These are phyloP conservation scores for Hypomyces perniciosus DNA, from an alignment of 2,329 filamentous ascomycete genomes.

Conservation along the genomic window DNA sequence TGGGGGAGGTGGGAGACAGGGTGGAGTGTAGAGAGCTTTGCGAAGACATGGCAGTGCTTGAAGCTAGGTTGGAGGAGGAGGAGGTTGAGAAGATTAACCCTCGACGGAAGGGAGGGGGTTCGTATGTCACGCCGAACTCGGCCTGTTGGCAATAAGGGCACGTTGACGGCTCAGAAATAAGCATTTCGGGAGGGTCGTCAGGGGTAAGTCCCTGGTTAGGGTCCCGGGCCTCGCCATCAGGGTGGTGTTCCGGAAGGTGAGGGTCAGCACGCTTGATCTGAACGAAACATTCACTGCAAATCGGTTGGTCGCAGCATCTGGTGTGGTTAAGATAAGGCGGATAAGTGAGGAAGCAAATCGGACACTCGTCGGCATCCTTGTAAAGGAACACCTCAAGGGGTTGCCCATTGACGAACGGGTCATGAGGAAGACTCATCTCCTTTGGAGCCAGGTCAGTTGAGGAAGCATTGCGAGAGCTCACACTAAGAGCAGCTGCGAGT, in stretches of 20 bases:
- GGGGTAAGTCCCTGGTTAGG: slow-evolving; percentile 33
- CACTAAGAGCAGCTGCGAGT: slow-evolving; percentile 70
- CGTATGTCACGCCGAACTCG: slow-evolving; percentile 95
- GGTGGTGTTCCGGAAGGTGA: slow-evolving; percentile 74
- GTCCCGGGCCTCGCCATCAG: slow-evolving; percentile 36
- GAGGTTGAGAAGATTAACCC: slow-evolving; percentile 65
- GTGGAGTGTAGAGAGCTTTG: slow-evolving; percentile 69
- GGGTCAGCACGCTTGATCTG: slow-evolving; percentile 95
- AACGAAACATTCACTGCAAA: slow-evolving; percentile 98
- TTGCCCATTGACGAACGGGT: slow-evolving; percentile 91
- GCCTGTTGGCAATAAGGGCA: slow-evolving; percentile 94
- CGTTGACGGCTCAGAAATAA: slow-evolving; percentile 84
- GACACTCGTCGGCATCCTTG: slow-evolving; percentile 84
- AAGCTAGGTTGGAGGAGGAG: slow-evolving; percentile 32
- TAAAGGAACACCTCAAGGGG: slow-evolving; percentile 89
- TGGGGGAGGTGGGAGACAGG: slow-evolving; percentile 36
- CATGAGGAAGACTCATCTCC: slow-evolving; percentile 72
- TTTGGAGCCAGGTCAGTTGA: slow-evolving; percentile 66
- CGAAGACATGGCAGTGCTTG: slow-evolving; percentile 73
- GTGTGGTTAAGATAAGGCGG: slow-evolving; percentile 92
- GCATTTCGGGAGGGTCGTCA: slow-evolving; percentile 52
- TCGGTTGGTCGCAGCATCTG: slow-evolving; percentile 89
- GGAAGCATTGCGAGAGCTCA: slow-evolving; percentile 66
- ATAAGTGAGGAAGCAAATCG: slow-evolving; percentile 95
- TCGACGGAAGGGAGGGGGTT: slow-evolving; percentile 79